Conservation (phyloP, 495 filamentous ascomycete genomes). For the Cryomyces minteri region DNA sequence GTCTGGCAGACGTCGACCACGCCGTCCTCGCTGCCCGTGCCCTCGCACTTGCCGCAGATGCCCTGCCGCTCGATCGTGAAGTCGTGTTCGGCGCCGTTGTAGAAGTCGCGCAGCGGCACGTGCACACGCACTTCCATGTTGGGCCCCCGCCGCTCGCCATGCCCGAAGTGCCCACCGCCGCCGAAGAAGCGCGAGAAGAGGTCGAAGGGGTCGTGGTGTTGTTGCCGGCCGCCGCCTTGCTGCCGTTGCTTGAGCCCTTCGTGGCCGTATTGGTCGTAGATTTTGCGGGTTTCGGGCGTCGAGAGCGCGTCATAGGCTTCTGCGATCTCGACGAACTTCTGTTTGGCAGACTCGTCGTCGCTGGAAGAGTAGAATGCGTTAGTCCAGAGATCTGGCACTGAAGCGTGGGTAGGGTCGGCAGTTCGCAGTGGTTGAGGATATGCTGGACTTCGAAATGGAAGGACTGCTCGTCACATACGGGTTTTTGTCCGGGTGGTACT, state of each 20-base stretch:
- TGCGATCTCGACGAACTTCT: constrained; percentile 88
- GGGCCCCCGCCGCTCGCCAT: constrained; percentile 63
- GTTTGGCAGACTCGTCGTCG: constrained; percentile 57
- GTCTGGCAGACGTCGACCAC: constrained; percentile 55
- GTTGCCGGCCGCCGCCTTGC: constrained; percentile 41
- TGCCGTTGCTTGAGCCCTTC: constrained; percentile 77
- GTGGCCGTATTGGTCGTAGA: constrained; percentile 93
- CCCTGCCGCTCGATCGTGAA: constrained; percentile 86
- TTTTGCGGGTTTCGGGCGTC: constrained; percentile 59
- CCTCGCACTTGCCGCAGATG: constrained; percentile 86
- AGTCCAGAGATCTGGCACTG: neutral
- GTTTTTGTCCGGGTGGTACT: constrained; percentile 97
- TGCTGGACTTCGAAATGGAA: neutral
- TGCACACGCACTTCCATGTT: constrained; percentile 78
- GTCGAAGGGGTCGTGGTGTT: constrained; percentile 82
- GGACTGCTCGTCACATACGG: constrained; percentile 40
- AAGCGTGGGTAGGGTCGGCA: constrained; percentile 1
- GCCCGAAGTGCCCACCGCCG: constrained; percentile 65
- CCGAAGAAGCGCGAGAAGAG: constrained; percentile 96
- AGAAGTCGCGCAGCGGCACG: constrained; percentile 83
- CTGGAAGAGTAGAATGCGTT: constrained; percentile 19
- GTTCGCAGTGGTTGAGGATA: neutral
- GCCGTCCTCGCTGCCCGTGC: constrained; percentile 66
- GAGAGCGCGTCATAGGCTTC: constrained; percentile 93
- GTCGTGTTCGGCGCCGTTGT: constrained; percentile 68